These are phyloP conservation scores for Plantago elongata DNA, from an alignment of 257 asterid species.

Conservation along the genomic window DNA sequence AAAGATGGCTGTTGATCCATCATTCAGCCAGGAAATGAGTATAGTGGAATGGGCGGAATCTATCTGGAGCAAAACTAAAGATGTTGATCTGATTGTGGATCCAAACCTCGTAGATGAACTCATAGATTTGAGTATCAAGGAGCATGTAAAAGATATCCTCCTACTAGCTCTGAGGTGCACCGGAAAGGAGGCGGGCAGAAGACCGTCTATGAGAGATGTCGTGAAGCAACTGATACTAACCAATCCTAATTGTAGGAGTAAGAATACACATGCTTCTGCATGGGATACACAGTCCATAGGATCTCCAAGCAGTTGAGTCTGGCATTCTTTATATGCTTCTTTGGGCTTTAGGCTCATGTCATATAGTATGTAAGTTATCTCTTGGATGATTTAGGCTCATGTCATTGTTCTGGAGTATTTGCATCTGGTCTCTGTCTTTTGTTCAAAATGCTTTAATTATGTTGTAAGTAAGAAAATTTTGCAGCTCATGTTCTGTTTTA, in stretches of 20 bases:
- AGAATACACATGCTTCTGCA: slow-evolving; percentile 9
- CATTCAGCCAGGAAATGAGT: slow-evolving; percentile 37
- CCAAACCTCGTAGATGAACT: slow-evolving; percentile 46
- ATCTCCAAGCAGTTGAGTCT: background rate
- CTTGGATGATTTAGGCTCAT: too few relatives aligned
- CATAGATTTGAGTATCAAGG: slow-evolving; percentile 43
- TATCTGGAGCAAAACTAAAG: slow-evolving; percentile 37
- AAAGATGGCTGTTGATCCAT: slow-evolving; percentile 49
- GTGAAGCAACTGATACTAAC: slow-evolving; percentile 46
- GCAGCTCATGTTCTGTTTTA: too few relatives aligned
- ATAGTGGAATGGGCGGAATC: slow-evolving; percentile 51
- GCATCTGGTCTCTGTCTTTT: too few relatives aligned
- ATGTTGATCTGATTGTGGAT: slow-evolving; percentile 43
- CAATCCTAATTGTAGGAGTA: slow-evolving; percentile 34
- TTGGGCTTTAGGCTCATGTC: too few relatives aligned
- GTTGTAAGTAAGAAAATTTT: too few relatives aligned
- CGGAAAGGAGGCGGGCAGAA: slow-evolving; percentile 41
- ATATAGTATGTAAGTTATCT: too few relatives aligned
- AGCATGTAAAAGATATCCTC: slow-evolving; percentile 45
- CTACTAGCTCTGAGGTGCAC: slow-evolving; percentile 64
- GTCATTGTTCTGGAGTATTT: too few relatives aligned
- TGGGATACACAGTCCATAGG: background rate
- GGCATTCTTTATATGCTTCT: too few relatives aligned
- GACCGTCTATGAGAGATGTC: slow-evolving; percentile 78
- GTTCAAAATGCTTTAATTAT: too few relatives aligned